phyloP scores from a whole-genome alignment of 345 rosid species.

The Nephelium lappaceum region DNA sequence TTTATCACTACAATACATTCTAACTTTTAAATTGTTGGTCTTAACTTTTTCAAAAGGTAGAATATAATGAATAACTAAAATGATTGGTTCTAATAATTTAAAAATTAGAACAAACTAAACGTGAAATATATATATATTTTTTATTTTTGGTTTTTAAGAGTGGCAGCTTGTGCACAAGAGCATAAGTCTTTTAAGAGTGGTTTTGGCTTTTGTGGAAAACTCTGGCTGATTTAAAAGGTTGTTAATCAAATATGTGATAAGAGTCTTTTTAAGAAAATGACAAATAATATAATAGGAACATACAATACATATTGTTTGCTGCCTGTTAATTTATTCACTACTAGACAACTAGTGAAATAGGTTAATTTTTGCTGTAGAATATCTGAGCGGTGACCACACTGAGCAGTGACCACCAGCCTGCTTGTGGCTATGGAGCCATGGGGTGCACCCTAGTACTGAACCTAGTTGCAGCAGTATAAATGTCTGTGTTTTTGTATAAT shows the following conservation, averaged over 20 bases:
- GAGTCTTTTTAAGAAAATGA: not conserved
- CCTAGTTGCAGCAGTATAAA: too few species aligned
- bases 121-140: too few species aligned
- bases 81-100: too few species aligned
- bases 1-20: too few species aligned
- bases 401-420: not conserved
- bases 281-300: not conserved
- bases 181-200: not conserved
- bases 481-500: too few species aligned
- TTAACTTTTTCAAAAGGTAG: too few species aligned
- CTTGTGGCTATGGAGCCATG: not conserved
- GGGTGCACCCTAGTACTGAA: too few species aligned
- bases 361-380: not conserved
- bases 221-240: not conserved
- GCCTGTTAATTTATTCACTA: not conserved
- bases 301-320: not conserved
- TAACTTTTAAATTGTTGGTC: too few species aligned
- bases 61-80: too few species aligned
- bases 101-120: too few species aligned
- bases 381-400: not conserved
- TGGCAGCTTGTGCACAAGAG: not conserved
- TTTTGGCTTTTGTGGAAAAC: conserved; percentile 20
- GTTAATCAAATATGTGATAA: too few species aligned
- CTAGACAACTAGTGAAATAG: not conserved
- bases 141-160: not conserved